A percentile compares a stretch with the other conserved stretches of the same genome.
Evolutionary conservation across 2,329 filamentous ascomycete species (phyloP).

Genomic region (Neocatenulostroma microsporum): DNA sequence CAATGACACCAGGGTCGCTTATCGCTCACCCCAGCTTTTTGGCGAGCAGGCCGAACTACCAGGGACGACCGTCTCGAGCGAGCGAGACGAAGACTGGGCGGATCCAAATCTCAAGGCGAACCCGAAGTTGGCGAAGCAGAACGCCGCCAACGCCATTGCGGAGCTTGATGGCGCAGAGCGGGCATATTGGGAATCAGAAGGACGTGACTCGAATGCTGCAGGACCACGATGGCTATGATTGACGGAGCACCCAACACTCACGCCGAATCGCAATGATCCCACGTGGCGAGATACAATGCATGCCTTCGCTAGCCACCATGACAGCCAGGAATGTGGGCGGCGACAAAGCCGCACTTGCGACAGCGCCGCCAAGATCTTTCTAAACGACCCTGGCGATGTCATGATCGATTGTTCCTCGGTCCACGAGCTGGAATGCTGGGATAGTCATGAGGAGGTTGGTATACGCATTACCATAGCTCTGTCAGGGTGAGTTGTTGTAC

Average conservation of each 20-base stretch:
- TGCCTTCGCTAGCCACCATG: background rate
- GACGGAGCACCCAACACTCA: no score
- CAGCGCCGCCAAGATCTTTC: no score
- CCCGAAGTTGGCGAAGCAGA: background rate
- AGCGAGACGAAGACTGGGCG: conserved; percentile 5
- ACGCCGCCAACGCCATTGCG: background rate
- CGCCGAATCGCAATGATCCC: no score
- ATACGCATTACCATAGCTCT: conserved; percentile 20
- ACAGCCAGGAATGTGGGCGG: conserved; percentile 8
- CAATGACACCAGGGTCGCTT: conserved; percentile 3
- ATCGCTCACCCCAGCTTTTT: conserved; percentile 7
- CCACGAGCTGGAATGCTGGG: conserved; percentile 20
- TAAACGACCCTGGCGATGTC: conserved; percentile 4
- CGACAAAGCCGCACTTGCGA: conserved; percentile 4
- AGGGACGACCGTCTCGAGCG: background rate
- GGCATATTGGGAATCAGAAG: conserved; percentile 3
- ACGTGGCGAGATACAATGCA: no score
- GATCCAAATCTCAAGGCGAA: background rate
- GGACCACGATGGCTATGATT: no score
- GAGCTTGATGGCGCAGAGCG: conserved; percentile 3
- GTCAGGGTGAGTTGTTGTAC: conserved; percentile 6
- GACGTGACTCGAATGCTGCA: no score
- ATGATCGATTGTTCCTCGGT: conserved; percentile 16
- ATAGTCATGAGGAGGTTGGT: conserved; percentile 10
- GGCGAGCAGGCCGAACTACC: conserved; percentile 9